Evolutionary conservation across 352 stramenopile genomes (phyloP).

Genomic region (Globisporangium cylindrosporum): DNA sequence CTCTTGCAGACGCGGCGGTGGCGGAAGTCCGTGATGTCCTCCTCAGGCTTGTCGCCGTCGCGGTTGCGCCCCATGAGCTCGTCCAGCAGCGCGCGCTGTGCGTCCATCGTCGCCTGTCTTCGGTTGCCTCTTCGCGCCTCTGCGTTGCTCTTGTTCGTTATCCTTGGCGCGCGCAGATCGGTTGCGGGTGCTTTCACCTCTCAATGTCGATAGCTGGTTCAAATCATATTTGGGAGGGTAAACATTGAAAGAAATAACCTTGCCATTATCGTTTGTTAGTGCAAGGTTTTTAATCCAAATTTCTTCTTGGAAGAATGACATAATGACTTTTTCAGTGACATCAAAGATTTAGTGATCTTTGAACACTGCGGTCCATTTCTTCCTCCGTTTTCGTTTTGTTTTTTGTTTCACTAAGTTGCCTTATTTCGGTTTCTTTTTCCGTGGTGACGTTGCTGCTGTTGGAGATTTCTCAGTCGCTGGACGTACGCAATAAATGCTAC

Average conservation of each 20-base stretch:
- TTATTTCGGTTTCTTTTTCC: background rate
- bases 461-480: background rate
- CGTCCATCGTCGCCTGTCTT: conserved; percentile 49
- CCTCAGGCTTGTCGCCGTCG: conserved; percentile 81
- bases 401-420: background rate
- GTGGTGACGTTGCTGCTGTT: background rate
- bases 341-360: background rate
- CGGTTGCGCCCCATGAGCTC: conserved; percentile 91
- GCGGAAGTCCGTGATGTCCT: conserved; percentile 71
- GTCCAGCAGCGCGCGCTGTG: conserved; percentile 84
- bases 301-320: background rate
- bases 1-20: conserved; percentile 76
- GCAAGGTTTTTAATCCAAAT: background rate
- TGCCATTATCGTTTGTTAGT: background rate
- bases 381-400: background rate
- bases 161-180: background rate
- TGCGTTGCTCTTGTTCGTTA: background rate
- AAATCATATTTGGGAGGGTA: background rate
- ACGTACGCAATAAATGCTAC: background rate
- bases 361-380: background rate
- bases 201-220: background rate
- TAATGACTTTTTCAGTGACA: background rate
- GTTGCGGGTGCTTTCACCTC: background rate
- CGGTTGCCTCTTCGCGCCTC: background rate
- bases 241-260: background rate